Evolutionary conservation across 140 eudicot species (phyloP).

Genomic region (Flaveria floridana): DNA sequence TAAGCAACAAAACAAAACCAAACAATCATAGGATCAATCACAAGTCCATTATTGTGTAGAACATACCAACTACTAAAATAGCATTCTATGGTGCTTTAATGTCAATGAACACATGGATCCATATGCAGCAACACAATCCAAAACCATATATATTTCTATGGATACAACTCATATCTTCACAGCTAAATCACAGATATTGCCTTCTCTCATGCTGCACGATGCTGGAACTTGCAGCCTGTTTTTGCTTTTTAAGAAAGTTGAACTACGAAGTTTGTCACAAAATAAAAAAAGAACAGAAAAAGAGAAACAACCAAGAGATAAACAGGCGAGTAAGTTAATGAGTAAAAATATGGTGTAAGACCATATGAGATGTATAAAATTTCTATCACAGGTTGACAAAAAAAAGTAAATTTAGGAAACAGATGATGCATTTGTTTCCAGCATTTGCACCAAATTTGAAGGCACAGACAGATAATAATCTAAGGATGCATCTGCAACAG

Average conservation of each 20-base stretch:
- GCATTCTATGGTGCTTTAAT: background rate
- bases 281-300: background rate
- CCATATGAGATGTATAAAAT: constrained; percentile 31
- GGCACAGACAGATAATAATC: constrained; percentile 7
- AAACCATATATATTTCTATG: constrained; percentile 1
- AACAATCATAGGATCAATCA: background rate
- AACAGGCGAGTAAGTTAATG: constrained; percentile 13
- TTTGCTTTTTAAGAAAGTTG: constrained; percentile 6
- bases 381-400: constrained; percentile 18
- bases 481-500: constrained; percentile 11
- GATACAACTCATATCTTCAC: constrained; percentile 19
- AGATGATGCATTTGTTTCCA: constrained; percentile 19
- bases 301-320: background rate
- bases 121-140: constrained; percentile 11
- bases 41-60: constrained; percentile 7
- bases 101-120: constrained; percentile 9
- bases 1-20: background rate
- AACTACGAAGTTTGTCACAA: background rate
- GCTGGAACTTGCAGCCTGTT: constrained; percentile 24
- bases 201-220: constrained; percentile 21
- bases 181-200: constrained; percentile 17
- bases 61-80: background rate
- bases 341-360: constrained; percentile 17
- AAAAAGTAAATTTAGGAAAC: constrained; percentile 21
- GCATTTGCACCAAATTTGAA: constrained; percentile 29